These are phyloP conservation scores for Hyphodiscus sp. DNA, from an alignment of 2,329 filamentous ascomycete species.

Conservation along the genomic window DNA sequence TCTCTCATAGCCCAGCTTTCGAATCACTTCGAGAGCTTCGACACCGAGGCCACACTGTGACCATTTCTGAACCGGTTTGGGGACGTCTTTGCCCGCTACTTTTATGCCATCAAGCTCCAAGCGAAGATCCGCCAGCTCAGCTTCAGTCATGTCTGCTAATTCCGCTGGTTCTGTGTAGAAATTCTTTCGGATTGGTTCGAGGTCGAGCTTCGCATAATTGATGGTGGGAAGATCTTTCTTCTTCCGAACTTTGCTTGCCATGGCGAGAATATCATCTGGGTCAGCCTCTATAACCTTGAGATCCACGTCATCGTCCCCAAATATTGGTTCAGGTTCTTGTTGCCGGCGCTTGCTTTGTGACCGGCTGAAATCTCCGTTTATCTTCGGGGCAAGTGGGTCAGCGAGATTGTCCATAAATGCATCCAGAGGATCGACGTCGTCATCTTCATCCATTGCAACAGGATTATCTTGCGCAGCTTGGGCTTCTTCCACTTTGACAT, in stretches of 20 bases:
- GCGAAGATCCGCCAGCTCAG: slow-evolving; percentile 74
- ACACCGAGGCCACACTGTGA: slow-evolving; percentile 88
- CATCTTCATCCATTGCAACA: slow-evolving; percentile 48
- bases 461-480: slow-evolving; percentile 18
- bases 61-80: slow-evolving; percentile 94
- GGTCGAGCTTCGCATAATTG: slow-evolving; percentile 79
- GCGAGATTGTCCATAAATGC: slow-evolving; percentile 78
- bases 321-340: slow-evolving; percentile 76
- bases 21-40: slow-evolving; percentile 80
- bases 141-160: slow-evolving; percentile 73
- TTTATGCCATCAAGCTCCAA: slow-evolving; percentile 93
- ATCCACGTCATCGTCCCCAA: slow-evolving; percentile 74
- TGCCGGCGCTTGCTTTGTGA: slow-evolving; percentile 39
- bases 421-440: slow-evolving; percentile 82
- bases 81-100: slow-evolving; percentile 78
- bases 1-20: slow-evolving; percentile 73
- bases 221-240: slow-evolving; percentile 92
- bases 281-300: slow-evolving; percentile 57
- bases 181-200: slow-evolving; percentile 82
- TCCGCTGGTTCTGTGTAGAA: slow-evolving; percentile 93
- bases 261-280: slow-evolving; percentile 57
- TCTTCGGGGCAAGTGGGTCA: slow-evolving; percentile 40
- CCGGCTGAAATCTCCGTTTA: slow-evolving; percentile 23
- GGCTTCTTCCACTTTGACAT: slow-evolving; percentile 31
- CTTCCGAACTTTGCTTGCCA: slow-evolving; percentile 58